These are phyloP conservation scores for Eragrostis nindensis DNA, from an alignment of 176 grass and related monocot genomes.

Conservation along the genomic window DNA sequence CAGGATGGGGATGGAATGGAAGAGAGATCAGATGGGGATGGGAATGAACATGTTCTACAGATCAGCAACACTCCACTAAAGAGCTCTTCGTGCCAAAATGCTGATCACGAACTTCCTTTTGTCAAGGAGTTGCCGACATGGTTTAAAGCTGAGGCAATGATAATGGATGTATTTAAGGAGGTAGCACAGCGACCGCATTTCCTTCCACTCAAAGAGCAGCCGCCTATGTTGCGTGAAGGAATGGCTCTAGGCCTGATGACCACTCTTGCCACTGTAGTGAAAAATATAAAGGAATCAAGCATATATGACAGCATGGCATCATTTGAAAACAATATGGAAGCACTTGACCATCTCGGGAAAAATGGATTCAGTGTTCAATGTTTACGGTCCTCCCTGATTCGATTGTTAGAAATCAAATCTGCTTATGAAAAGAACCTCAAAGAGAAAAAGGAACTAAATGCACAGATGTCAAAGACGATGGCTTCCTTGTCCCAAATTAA, in stretches of 20 bases:
- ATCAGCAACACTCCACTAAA: too few species aligned
- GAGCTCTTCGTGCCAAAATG: too few species aligned
- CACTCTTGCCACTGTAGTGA: slow-evolving; percentile 46
- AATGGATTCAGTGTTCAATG: slow-evolving; percentile 53
- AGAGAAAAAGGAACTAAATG: slow-evolving; percentile 18
- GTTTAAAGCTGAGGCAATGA: slow-evolving; percentile 47
- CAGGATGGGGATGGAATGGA: too few species aligned
- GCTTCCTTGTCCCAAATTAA: neutral
- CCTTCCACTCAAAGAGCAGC: slow-evolving; percentile 41
- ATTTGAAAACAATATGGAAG: slow-evolving; percentile 39
- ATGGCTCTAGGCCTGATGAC: slow-evolving; percentile 62
- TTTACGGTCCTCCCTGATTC: slow-evolving; percentile 25
- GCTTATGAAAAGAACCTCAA: neutral
- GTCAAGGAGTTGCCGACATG: slow-evolving; percentile 45
- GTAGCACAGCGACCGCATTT: slow-evolving; percentile 63
- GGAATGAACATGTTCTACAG: too few species aligned
- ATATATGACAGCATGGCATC: slow-evolving; percentile 24
- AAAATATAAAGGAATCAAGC: slow-evolving; percentile 22
- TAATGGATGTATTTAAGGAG: slow-evolving; percentile 49
- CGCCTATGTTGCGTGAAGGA: slow-evolving; percentile 49
- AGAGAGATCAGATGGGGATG: too few species aligned
- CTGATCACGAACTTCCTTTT: too few species aligned
- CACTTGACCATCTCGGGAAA: slow-evolving; percentile 36
- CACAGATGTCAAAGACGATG: slow-evolving; percentile 8
- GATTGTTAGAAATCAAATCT: slow-evolving; percentile 30